Evolutionary conservation across 2,329 filamentous ascomycete species (phyloP), one percentile per base, ranked within the genome.

Genomic region (Neopestalotiopsis sp.): DNA sequence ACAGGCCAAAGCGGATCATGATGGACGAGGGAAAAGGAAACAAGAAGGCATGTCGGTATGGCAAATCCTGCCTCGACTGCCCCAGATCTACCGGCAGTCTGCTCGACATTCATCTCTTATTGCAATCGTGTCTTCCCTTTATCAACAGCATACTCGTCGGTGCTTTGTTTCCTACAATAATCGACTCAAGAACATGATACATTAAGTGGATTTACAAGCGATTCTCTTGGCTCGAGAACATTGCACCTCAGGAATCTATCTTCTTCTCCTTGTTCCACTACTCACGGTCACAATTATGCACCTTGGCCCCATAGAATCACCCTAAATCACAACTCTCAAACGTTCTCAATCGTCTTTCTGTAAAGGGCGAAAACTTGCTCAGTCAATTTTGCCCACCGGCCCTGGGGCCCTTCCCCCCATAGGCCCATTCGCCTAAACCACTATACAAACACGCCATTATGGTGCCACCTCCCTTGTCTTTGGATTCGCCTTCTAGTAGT

Each of bases 401-500:
- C 58, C 60, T 58, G 64, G 65, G 58, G 57, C 65, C 30, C 32
- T 32, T 12, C 61, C 42, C 42, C 13, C 17, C 9, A 56, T 42
- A 62, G 17, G 7, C 40, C 52, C 24, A 12, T 38, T 38, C 6
- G 34, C 24, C n/a, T 57, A 13, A 28, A 65, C 20, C n/a, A 12
- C 12, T 4, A 57, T 28, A 28, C 24, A 17, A 65, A 34, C 30
- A 14, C 65, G 42, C 56, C 59, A 70, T 17, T 28, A 74, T 73
- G 71, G 70, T 73, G 67, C 72, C 72, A 72, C 68, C 71, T 32
- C 68, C 72, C 60, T 70, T 73, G 28, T 70, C 70, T 34, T 68
- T 71, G 17, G 52, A 65, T 5, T 38, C 57, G 6, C 56, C 65
- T 12, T 45, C 67, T 60, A 66, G 45, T 20, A 45, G 42, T 17